Evolutionary conservation across 2,329 filamentous ascomycete species (phyloP).

Genomic region (Apiospora hydei): DNA sequence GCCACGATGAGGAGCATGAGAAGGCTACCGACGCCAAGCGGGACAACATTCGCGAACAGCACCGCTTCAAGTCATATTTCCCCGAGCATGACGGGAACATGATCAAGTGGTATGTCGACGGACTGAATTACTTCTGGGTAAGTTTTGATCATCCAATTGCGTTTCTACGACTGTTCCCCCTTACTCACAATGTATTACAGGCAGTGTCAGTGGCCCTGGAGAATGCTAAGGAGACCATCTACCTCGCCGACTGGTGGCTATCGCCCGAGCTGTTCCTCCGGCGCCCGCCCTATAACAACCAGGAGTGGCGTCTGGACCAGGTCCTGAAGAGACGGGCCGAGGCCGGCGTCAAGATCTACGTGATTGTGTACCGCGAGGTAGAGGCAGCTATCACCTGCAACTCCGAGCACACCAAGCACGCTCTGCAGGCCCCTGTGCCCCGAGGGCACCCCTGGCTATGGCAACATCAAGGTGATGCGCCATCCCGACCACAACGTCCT

Average conservation of each 20-base stretch:
- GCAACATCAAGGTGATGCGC: conserved; percentile 87
- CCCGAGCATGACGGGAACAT: conserved; percentile 85
- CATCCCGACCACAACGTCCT: conserved; percentile 96
- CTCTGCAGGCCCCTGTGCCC: conserved; percentile 79
- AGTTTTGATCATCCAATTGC: conserved; percentile 26
- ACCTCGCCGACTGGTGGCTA: conserved; percentile 97
- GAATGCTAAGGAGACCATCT: conserved; percentile 88
- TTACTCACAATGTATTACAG: conserved; percentile 32
- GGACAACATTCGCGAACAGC: conserved; percentile 70
- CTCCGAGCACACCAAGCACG: conserved; percentile 90
- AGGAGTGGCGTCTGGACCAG: conserved; percentile 87
- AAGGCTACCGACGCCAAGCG: conserved; percentile 83
- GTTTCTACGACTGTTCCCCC: conserved; percentile 22
- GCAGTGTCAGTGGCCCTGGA: conserved; percentile 92
- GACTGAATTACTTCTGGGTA: conserved; percentile 90
- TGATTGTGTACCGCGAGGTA: conserved; percentile 91
- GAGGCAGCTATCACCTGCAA: conserved; percentile 88
- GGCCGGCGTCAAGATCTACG: conserved; percentile 91
- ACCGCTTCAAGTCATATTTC: conserved; percentile 91
- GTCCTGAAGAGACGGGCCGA: conserved; percentile 89
- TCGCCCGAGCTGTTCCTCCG: conserved; percentile 88
- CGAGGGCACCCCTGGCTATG: conserved; percentile 79
- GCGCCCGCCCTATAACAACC: conserved; percentile 80
- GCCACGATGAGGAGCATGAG: conserved; percentile 94
- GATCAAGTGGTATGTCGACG: conserved; percentile 97